Base-by-base conservation (phyloP, 2,329 filamentous ascomycete genomes). In the Scytalidium sp. region DNA sequence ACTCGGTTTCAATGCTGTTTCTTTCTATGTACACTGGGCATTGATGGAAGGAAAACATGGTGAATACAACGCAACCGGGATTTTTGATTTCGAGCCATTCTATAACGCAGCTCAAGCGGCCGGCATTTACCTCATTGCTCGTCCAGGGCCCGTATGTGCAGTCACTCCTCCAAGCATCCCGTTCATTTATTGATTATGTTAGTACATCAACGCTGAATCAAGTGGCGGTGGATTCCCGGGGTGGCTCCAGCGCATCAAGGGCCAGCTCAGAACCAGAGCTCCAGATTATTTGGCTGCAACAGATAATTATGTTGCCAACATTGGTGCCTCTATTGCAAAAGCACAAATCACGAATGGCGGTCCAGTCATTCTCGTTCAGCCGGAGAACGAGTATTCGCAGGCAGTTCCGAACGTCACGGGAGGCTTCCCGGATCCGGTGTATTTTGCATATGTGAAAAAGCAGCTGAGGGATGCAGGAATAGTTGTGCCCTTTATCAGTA, bases 321-420 rank as follows among this genome's bases (percentile, higher is more conserved):
- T 92, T 44, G 80, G 79, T 21, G 74, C 75, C 11, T 81, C 84
- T 8, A 85, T 95, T 56, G 86, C 88, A 3, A 80, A 83, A 48
- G 83, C 81, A 1, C 88, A 94, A 60, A 92, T 95, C 60, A 93
- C 88, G 1, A 88, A 92, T 46, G 89, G 87, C 0, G 90, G 90
- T 0, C 88, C 88, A 0, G 77, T 95, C 7, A 89, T 95, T 52
- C 70, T 93, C 1, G 78, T 87, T 40, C 90, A 95, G 64, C 85
- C 87, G 0, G 90, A 95, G 64, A 95, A 94, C 54, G 90, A 94
- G 64, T 92, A 93, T 62, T 83, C 79, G 1, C 67, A 71, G 17
- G 74, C 73, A 1, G 67, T 70, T 15, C 69, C 68, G 3, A 70
- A 70, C 2, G 70, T 78, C n/a, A 64, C 67, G 3, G 65, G 68